Evolutionary conservation across 495 filamentous ascomycete species (phyloP).

Genomic region (Wilcoxina mikolae): DNA sequence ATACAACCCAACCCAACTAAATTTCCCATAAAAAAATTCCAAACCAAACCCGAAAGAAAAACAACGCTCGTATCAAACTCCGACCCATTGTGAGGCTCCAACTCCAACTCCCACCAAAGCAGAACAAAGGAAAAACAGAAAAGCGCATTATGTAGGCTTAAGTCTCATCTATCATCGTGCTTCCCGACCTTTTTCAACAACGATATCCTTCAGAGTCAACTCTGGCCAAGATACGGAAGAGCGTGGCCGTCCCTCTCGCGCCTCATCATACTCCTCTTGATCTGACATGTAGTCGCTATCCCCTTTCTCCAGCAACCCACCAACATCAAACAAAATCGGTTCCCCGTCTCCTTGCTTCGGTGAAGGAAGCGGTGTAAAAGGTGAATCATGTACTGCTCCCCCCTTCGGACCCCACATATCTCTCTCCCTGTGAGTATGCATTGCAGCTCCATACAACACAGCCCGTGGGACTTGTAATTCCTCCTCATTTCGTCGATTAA

Average conservation of each 20-base stretch:
- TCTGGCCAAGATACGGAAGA: neutral
- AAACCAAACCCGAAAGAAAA: too few relatives aligned
- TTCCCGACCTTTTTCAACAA: neutral
- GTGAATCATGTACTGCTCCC: neutral
- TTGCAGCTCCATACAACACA: neutral
- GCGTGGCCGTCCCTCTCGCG: too few relatives aligned
- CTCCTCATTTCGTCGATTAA: neutral
- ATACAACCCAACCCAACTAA: too few relatives aligned
- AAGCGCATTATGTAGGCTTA: too few relatives aligned
- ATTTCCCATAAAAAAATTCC: too few relatives aligned
- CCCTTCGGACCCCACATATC: neutral
- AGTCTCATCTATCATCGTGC: neutral
- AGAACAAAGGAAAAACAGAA: too few relatives aligned
- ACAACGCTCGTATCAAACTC: too few relatives aligned
- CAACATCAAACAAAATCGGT: slow-evolving; percentile 10
- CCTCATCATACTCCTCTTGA: too few relatives aligned
- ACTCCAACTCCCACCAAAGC: too few relatives aligned
- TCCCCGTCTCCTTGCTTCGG: neutral
- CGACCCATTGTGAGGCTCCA: too few relatives aligned
- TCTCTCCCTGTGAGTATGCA: neutral
- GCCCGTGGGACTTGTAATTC: neutral
- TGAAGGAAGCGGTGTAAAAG: neutral
- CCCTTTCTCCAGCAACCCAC: slow-evolving; percentile 7
- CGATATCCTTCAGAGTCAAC: neutral
- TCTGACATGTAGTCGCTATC: neutral